Evolutionary conservation across 2,329 filamentous ascomycete species (phyloP), one percentile per base, ranked within the genome.

Genomic region (Dactylellina parvicollis): DNA sequence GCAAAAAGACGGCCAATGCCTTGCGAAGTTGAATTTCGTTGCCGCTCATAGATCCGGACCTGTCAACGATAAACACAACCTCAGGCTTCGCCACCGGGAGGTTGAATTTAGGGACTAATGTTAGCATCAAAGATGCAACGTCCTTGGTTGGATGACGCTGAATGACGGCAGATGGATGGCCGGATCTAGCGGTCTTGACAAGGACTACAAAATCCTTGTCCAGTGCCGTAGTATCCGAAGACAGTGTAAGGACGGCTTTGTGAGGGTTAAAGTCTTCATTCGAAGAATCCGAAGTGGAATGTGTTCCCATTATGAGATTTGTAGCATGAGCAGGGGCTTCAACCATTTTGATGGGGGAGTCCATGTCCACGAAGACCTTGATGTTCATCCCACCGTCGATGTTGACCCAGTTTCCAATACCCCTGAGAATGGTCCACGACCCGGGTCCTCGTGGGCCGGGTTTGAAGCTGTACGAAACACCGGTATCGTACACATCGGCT

Each of bases 11-110:
- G 3, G 85, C 83, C 20, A 90, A 81, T 0, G 88, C 87, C 22
- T 83, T 80, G 12, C 62, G 62, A 2, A 89, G 82, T 30, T 87
- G 83, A 0, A 76, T 74, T 1, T 89, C 89, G 38, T 84, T 85
- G 0, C 79, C 77, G 0, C 42, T 24, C 88, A 90, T 90, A 69
- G 88, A 90, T 0, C 88, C 89, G 64, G 88, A 90, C 56, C 89
- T 85, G 78, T 92, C 90, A 62, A 88, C 89, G 3, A 92, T 81
- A 75, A 92, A 92, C 16, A 92, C 86, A 20, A 92, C 84, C 78
- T 92, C 90, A 0, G 85, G 85, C 16, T 79, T 80, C 14, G 84
- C 82, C 0, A 83, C 78, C 0, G 86, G 86, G 0, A 91, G 81
- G n/a, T 83, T 82, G 80, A 91, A 91, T 74, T 87, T 88, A 1